phyloP scores from a whole-genome alignment of 352 stramenopile species.

The Pythium chondricola region DNA sequence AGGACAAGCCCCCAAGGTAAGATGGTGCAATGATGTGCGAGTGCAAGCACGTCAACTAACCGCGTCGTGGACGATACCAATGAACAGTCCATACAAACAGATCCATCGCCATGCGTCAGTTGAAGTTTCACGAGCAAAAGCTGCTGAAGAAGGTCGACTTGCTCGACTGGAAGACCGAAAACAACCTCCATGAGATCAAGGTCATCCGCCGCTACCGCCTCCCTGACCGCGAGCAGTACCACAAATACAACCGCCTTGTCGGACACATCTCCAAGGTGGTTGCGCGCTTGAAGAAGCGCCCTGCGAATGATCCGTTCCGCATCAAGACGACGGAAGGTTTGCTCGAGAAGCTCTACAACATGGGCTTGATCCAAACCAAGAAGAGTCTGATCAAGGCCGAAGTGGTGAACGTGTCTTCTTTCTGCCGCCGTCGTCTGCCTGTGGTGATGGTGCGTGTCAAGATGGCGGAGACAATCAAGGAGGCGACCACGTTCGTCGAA shows the following conservation, averaged over 20 bases:
- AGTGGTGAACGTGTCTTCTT: constrained; percentile 93
- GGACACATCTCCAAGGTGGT: constrained; percentile 94
- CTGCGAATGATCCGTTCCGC: constrained; percentile 92
- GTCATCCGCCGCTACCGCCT: constrained; percentile 97
- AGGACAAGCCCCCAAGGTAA: constrained; percentile 7
- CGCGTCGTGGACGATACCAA: too few species aligned
- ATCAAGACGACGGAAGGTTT: constrained; percentile 96
- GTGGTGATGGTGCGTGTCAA: constrained; percentile 99
- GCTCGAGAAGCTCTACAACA: constrained; percentile 97
- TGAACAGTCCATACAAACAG: too few species aligned
- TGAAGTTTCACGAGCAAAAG: constrained; percentile 98
- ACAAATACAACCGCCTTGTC: constrained; percentile 98
- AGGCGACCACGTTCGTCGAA: constrained; percentile 97
- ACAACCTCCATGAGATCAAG: constrained; percentile 98
- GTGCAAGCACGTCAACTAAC: too few species aligned
- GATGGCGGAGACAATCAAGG: constrained; percentile 98
- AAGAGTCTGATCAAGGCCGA: constrained; percentile 97
- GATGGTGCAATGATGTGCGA: too few species aligned
- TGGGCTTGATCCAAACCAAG: constrained; percentile 96
- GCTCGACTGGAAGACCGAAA: constrained; percentile 98
- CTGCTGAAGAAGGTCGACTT: constrained; percentile 99
- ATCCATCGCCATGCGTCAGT: constrained; percentile 71
- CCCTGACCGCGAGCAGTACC: constrained; percentile 97
- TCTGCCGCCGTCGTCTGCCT: constrained; percentile 94
- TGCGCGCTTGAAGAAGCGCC: constrained; percentile 93